Conservation (phyloP, 2,329 filamentous ascomycete genomes). For the Elsinoe batatas region DNA sequence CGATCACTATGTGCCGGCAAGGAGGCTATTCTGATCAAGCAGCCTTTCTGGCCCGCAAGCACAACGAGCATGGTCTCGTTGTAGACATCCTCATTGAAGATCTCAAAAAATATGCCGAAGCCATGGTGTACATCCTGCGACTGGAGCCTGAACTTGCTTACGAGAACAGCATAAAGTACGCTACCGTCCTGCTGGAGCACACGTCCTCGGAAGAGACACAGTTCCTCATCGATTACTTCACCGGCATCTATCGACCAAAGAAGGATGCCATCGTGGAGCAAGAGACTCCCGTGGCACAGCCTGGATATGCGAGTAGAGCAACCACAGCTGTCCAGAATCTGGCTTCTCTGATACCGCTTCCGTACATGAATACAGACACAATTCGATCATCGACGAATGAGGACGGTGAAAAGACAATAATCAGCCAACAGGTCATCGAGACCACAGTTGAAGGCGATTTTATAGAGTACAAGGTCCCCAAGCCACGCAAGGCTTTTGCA, state of each 20-base stretch:
- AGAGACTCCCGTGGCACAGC: conserved; percentile 33
- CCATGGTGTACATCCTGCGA: conserved; percentile 83
- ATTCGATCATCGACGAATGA: conserved; percentile 40
- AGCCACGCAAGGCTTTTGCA: conserved; percentile 83
- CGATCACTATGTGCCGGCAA: conserved; percentile 94
- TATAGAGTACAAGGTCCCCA: conserved; percentile 64
- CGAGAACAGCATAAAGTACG: conserved; percentile 87
- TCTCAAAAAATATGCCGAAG: conserved; percentile 79
- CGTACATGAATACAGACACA: conserved; percentile 65
- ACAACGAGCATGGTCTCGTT: conserved; percentile 86
- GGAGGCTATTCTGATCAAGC: conserved; percentile 96
- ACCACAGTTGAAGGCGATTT: conserved; percentile 43
- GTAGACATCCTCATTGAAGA: conserved; percentile 95
- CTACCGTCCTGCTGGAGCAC: conserved; percentile 78
- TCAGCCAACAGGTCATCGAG: conserved; percentile 45
- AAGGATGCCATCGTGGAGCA: conserved; percentile 49
- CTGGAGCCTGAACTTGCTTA: conserved; percentile 78
- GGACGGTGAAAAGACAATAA: conserved; percentile 42
- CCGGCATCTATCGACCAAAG: conserved; percentile 67
- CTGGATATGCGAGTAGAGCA: conserved; percentile 29
- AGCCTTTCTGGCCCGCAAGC: conserved; percentile 86
- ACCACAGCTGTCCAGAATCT: conserved; percentile 77
- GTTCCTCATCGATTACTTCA: conserved; percentile 92
- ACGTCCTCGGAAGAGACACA: conserved; percentile 73
- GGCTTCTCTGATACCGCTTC: conserved; percentile 70